These are phyloP conservation scores for Ochetophila trinervis DNA, from an alignment of 306 rosid species.

Conservation along the genomic window DNA sequence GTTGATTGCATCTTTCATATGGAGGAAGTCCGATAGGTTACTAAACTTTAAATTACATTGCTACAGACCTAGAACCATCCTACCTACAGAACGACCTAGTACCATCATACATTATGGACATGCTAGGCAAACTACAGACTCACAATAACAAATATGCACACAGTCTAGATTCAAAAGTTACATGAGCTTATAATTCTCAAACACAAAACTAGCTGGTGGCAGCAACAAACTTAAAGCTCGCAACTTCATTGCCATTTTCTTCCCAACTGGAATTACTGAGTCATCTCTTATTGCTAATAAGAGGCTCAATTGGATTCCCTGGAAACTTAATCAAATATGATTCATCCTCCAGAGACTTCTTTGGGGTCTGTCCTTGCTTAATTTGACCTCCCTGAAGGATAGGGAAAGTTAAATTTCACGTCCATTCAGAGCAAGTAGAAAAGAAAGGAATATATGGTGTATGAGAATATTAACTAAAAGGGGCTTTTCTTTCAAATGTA, in stretches of 20 bases:
- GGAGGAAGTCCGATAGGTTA: too few relatives aligned
- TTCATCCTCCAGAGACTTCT: slow-evolving; percentile 28
- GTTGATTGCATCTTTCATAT: too few relatives aligned
- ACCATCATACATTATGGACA: not conserved
- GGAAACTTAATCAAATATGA: slow-evolving; percentile 24
- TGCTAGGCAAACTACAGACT: not conserved
- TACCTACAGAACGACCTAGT: too few relatives aligned
- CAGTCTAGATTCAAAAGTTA: not conserved
- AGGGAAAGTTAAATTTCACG: not conserved
- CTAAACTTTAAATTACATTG: too few relatives aligned
- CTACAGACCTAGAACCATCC: too few relatives aligned
- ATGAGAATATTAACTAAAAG: not conserved
- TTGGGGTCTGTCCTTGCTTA: slow-evolving; percentile 37
- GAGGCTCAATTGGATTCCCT: slow-evolving; percentile 29
- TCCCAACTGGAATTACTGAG: slow-evolving; percentile 1
- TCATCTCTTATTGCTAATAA: slow-evolving; percentile 26
- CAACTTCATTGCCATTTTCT: slow-evolving; percentile 9
- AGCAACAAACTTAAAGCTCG: not conserved
- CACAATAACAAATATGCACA: not conserved
- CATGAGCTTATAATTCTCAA: not conserved
- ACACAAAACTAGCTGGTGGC: not conserved
- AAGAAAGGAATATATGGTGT: not conserved
- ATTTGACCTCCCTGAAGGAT: slow-evolving; percentile 51
- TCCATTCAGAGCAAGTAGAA: not conserved
- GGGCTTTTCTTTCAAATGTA: not conserved